Percentiles rank a stretch among this genome's conserved stretches.
Conservation (phyloP, 345 rosid genomes). For the Capsella bursapastoris region DNA sequence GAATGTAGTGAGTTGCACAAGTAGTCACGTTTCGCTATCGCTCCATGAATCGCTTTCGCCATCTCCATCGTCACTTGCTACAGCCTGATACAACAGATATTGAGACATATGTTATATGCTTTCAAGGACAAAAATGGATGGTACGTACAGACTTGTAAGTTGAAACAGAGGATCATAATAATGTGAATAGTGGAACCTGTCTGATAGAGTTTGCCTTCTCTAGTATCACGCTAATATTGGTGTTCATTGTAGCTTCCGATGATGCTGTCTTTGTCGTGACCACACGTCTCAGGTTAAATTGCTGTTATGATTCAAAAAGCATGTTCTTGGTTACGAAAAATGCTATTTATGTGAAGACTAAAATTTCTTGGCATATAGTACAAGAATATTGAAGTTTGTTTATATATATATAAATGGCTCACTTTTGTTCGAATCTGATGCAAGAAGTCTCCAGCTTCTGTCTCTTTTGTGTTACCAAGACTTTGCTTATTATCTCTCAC, state of each 20-base stretch:
- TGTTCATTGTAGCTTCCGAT: conserved; percentile 50
- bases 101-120: conserved; percentile 16
- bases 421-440: conserved; percentile 87
- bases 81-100: conserved; percentile 35
- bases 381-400: neutral
- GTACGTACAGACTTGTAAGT: neutral
- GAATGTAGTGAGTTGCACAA: conserved; percentile 12
- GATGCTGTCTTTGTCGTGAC: conserved; percentile 46
- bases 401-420: conserved; percentile 38
- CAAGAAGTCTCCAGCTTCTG: conserved; percentile 75
- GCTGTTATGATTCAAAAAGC: conserved; percentile 49
- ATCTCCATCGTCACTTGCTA: conserved; percentile 40
- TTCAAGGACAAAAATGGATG: conserved; percentile 1
- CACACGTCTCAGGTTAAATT: conserved; percentile 68
- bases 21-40: conserved; percentile 27
- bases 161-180: conserved; percentile 7
- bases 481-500: conserved; percentile 49
- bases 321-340: conserved; percentile 3
- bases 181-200: conserved; percentile 56
- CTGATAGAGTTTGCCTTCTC: conserved; percentile 92
- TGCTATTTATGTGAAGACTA: neutral
- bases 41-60: conserved; percentile 44
- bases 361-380: too few relatives aligned
- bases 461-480: conserved; percentile 46
- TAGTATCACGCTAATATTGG: conserved; percentile 70